These are phyloP conservation scores for Hyaloperonospora brassicae DNA, from an alignment of 352 stramenopile genomes.

Conservation along the genomic window DNA sequence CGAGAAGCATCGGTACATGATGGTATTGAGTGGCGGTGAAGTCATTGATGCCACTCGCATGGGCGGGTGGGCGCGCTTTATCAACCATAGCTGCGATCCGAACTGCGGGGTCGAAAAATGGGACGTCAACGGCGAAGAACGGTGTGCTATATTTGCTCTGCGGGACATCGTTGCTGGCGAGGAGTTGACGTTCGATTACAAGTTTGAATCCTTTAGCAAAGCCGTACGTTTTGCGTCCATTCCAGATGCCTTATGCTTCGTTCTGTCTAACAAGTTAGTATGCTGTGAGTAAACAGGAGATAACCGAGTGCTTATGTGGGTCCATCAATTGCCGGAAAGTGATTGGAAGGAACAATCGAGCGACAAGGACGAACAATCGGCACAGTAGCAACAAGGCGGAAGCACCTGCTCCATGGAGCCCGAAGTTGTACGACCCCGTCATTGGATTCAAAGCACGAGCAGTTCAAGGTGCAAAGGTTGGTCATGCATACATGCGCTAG, in stretches of 20 bases:
- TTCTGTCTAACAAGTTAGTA: not conserved
- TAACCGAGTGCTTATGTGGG: slow-evolving; percentile 61
- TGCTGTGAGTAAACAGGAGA: slow-evolving; percentile 35
- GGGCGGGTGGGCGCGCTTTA: slow-evolving; percentile 89
- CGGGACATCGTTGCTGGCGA: slow-evolving; percentile 82
- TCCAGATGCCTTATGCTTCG: not conserved
- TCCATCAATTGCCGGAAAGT: slow-evolving; percentile 56
- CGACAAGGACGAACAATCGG: slow-evolving; percentile 20
- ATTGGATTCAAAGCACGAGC: slow-evolving; percentile 27
- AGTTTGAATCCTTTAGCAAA: slow-evolving; percentile 42
- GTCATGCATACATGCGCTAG: not conserved
- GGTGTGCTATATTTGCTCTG: slow-evolving; percentile 93
- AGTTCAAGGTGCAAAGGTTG: slow-evolving; percentile 38
- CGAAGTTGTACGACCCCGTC: slow-evolving; percentile 42
- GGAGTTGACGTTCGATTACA: slow-evolving; percentile 95
- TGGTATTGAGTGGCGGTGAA: slow-evolving; percentile 74
- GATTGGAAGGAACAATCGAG: slow-evolving; percentile 65
- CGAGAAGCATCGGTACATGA: slow-evolving; percentile 80
- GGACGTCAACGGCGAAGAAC: slow-evolving; percentile 87
- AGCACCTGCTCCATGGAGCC: not conserved
- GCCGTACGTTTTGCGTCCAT: slow-evolving; percentile 5
- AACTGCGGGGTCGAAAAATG: slow-evolving; percentile 94
- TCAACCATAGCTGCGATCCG: slow-evolving; percentile 93
- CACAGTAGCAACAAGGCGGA: slow-evolving; percentile 14
- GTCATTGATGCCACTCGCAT: slow-evolving; percentile 87